These are phyloP conservation scores for Biscogniauxia sp. DNA, from an alignment of 2,329 filamentous ascomycete genomes.

Conservation along the genomic window DNA sequence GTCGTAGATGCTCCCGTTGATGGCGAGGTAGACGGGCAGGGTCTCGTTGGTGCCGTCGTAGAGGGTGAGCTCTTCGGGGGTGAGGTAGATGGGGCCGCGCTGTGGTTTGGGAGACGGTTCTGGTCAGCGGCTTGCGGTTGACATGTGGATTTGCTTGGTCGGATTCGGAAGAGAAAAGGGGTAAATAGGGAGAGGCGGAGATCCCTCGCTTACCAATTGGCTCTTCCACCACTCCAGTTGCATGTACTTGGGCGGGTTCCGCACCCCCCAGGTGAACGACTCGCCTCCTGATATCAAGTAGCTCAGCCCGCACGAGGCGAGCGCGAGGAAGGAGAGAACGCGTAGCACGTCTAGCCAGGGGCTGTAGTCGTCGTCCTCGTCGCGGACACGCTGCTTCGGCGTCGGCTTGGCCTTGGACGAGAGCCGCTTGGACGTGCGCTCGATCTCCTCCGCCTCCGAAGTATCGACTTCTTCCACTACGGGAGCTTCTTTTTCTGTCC, in stretches of 20 bases:
- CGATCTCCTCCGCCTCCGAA: conserved; percentile 27
- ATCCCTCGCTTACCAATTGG: conserved; percentile 55
- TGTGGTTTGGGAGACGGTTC: conserved; percentile 43
- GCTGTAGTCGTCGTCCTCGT: conserved; percentile 57
- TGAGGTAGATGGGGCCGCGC: conserved; percentile 65
- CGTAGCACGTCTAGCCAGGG: conserved; percentile 66
- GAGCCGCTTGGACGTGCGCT: conserved; percentile 15
- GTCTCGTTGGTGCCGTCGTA: conserved; percentile 76
- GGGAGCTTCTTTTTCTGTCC: conserved; percentile 2
- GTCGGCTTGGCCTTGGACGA: conserved; percentile 27
- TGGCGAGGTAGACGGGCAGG: conserved; percentile 83
- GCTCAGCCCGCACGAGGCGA: conserved; percentile 68
- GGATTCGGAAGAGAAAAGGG: neutral
- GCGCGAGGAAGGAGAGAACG: conserved; percentile 62
- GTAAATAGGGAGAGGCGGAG: neutral
- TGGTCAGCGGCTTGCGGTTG: conserved; percentile 3
- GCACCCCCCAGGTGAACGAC: conserved; percentile 64
- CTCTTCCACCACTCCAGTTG: conserved; percentile 55
- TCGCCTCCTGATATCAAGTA: conserved; percentile 74
- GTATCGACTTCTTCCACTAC: conserved; percentile 32
- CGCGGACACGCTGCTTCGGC: conserved; percentile 43
- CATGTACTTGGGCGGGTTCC: conserved; percentile 62
- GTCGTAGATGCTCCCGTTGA: conserved; percentile 86
- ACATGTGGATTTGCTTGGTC: neutral
- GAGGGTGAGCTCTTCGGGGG: conserved; percentile 66